phyloP scores from a whole-genome alignment of 495 filamentous ascomycete species.

The Tetracladium marchalianum region DNA sequence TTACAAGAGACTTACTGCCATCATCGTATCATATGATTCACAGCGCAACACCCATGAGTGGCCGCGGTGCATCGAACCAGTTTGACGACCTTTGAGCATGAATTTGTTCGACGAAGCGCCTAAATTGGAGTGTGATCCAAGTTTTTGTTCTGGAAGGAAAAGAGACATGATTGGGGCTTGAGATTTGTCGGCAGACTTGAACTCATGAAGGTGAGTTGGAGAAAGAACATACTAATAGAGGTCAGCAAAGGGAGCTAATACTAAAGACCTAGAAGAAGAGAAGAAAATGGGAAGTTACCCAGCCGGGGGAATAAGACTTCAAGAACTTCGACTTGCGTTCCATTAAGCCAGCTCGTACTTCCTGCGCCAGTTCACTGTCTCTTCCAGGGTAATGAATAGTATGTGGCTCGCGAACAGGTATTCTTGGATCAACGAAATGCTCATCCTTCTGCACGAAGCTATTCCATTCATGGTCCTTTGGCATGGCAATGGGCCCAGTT shows the following conservation, averaged over 20 bases:
- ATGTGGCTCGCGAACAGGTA: constrained; percentile 68
- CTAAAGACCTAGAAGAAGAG: not conserved
- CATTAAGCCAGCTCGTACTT: constrained; percentile 80
- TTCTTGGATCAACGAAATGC: constrained; percentile 76
- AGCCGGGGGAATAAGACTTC: constrained; percentile 95
- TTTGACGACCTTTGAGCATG: constrained; percentile 91
- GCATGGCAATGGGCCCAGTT: constrained; percentile 76
- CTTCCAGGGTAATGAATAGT: constrained; percentile 91
- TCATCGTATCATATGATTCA: constrained; percentile 92
- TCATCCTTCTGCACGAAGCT: constrained; percentile 73
- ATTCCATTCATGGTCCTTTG: constrained; percentile 86
- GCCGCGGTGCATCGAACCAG: constrained; percentile 83
- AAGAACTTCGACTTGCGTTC: constrained; percentile 98
- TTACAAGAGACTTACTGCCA: constrained; percentile 35
- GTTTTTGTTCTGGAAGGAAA: constrained; percentile 86
- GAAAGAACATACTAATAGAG: constrained; percentile 80
- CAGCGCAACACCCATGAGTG: constrained; percentile 98
- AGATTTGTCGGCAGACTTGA: constrained; percentile 73
- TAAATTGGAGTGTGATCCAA: constrained; percentile 81
- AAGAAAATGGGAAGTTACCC: constrained; percentile 45
- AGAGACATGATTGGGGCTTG: constrained; percentile 84
- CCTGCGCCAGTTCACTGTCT: constrained; percentile 75
- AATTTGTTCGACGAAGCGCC: constrained; percentile 94
- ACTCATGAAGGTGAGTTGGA: constrained; percentile 94
- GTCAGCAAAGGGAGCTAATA: not conserved